Conservation (phyloP, 306 rosid genomes). For the Vigna nakashimae region DNA sequence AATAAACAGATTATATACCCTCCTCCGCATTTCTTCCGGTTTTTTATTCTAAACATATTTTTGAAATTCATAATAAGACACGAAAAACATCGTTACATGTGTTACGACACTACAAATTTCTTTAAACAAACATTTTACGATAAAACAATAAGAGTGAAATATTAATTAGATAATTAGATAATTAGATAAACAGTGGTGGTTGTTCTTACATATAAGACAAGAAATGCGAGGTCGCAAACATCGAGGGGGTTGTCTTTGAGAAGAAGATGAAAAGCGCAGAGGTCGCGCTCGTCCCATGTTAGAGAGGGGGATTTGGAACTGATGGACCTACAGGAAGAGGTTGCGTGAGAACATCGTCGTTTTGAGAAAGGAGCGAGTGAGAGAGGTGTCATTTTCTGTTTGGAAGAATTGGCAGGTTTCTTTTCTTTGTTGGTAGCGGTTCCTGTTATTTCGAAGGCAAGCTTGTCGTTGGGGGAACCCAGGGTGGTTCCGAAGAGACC, state of each 20-base stretch:
- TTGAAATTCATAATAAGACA: no score
- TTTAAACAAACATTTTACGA: no score
- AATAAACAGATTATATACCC: no score
- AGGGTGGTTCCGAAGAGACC: constrained; percentile 46
- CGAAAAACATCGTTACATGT: no score
- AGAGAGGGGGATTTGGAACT: constrained; percentile 22
- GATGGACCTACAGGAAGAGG: constrained; percentile 33
- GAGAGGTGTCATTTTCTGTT: background rate
- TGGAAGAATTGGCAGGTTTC: constrained; percentile 36
- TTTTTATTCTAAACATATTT: no score
- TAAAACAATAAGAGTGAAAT: no score
- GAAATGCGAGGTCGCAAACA: constrained; percentile 53
- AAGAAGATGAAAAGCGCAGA: constrained; percentile 38
- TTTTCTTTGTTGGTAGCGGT: constrained; percentile 32
- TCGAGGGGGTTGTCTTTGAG: constrained; percentile 33
- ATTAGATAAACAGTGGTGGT: background rate
- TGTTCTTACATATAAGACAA: constrained; percentile 59
- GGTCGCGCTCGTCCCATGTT: constrained; percentile 55
- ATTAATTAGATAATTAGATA: no score
- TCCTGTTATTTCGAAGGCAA: constrained; percentile 54
- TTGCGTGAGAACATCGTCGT: constrained; percentile 43
- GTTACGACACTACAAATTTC: no score
- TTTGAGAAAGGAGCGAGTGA: constrained; percentile 54
- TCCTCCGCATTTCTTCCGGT: no score
- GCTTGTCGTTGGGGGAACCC: constrained; percentile 4